Base-by-base conservation (phyloP, 805 yeast genomes). In the Candida nemodendra region DNA sequence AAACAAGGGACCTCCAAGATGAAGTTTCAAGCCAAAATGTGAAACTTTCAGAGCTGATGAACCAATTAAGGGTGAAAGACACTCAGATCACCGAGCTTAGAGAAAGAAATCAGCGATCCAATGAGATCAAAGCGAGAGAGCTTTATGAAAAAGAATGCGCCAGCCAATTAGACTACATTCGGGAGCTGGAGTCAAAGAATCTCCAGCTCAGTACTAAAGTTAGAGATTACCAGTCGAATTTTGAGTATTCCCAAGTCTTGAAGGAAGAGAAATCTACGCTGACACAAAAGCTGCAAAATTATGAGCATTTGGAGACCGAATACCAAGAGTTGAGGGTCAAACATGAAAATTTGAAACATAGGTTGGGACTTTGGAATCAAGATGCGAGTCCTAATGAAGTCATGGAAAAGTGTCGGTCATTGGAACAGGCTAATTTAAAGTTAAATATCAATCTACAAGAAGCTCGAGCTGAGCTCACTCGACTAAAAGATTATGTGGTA, bases 221-320 rank as follows among this genome's bases (percentile, higher is more conserved):
- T 39, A 70, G 71, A 44, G 62, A 66, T 8, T 61, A 78, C 17
- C 74, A 74, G 44, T 59, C 73, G 42, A 67, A 68, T 41, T 65
- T 75, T 42, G 57, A 60, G 19, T 69, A 74, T 18, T 56, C 61
- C 5, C 83, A 77, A 48, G 51, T 81, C 8, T 59, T 81, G 23
- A 75, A 71, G 46, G 81, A 76, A 44, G 83, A 81, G 43, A 79
- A 76, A 38, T 44, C 53, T 0, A 49, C 71, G 0, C 54, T 81
- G 23, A 53, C 58, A 16, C 57, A 63, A 14, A 71, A 70, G 41
- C 30, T 79, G 14, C 39, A 50, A 3, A 46, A 51, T 8, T 53
- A 73, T 30, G 74, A 72, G 19, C 56, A 53, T 1, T 48, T 74
- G 3, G 73, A 77, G 41, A 68, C 66, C 28, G 66, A 69, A 30